Evolutionary conservation across 495 filamentous ascomycete species (phyloP), one percentile per base, ranked within the genome.

Genomic region (Neurospora intermedia): DNA sequence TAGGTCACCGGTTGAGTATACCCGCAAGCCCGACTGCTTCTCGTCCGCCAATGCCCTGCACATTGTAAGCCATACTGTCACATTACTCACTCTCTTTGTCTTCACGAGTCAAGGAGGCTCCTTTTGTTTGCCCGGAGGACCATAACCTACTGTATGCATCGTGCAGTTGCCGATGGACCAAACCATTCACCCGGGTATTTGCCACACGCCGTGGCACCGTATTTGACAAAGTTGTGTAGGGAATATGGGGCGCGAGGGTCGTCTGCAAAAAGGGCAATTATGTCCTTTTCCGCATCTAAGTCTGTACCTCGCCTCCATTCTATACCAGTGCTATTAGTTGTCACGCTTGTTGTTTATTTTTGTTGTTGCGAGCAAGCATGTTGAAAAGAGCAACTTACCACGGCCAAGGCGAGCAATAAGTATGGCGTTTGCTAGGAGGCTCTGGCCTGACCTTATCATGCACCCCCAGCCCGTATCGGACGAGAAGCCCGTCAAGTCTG

Each of bases 151-250:
- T 96, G 90, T 71, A 99, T 97, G 80, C 96, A 98, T 73, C 90
- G 89, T n/a, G 96, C 93, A 3, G 96, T 96, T 7, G 96, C 96
- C 18, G 93, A 97, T n/a, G 96, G 96, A 11, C 96, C 96, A 85
- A 99, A 99, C 96, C 96, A 99, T 82, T 98, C 93, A 35, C 96
- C 96, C 0, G 96, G 95, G 80, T 94, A 91, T 79, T 97, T 98
- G 8, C 93, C 94, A 79, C 96, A 99, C 15, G 91, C 92, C 42
- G 88, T 85, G 20, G 95, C 93, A 4, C 96, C 96, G 76, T 97
- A 91, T 69, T 91, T 85, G 39, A 98, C 96, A 77, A 99, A 99
- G 74, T 88, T 91, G 76, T 99, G 96, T 78, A 99, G 95, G 9
- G 96, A 98, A 78, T 97, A 98, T 4, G 93, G 93, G 3, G 96